Percentiles rank a stretch among this genome's conserved stretches.
These are phyloP conservation scores for Conringia planisiliqua DNA, from an alignment of 345 rosid species.

Conservation along the genomic window DNA sequence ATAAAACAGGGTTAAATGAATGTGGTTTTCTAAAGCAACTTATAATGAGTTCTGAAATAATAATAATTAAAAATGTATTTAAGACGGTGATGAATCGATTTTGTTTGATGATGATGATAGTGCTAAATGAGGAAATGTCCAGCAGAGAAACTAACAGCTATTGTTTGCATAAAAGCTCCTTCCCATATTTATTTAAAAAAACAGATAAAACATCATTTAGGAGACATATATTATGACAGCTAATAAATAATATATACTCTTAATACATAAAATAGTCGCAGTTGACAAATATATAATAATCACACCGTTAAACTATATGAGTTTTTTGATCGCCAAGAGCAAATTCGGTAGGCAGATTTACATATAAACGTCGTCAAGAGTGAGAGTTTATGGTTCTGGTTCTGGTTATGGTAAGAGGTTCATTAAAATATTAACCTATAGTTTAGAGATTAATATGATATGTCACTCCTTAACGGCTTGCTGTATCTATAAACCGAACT, in stretches of 20 bases:
- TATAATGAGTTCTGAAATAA: not conserved
- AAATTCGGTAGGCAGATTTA: too few species aligned
- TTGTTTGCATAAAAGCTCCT: constrained; percentile 9
- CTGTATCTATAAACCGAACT: too few species aligned
- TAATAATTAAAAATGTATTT: not conserved
- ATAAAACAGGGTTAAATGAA: not conserved
- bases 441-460: not conserved
- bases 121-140: constrained; percentile 9
- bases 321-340: too few species aligned
- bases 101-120: constrained; percentile 21
- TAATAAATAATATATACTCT: not conserved
- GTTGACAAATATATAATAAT: too few species aligned
- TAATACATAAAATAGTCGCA: too few species aligned
- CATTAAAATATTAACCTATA: too few species aligned
- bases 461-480: too few species aligned
- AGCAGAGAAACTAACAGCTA: not conserved
- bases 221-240: constrained; percentile 16
- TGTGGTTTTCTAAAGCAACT: not conserved
- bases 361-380: too few species aligned
- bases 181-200: not conserved
- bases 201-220: not conserved
- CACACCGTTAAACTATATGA: too few species aligned
- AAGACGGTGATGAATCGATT: not conserved
- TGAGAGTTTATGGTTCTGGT: too few species aligned
- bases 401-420: too few species aligned